Percentiles rank a stretch among this genome's conserved stretches.
phyloP scores from a whole-genome alignment of 2,329 filamentous ascomycete species.

The Colletotrichum sp. region DNA sequence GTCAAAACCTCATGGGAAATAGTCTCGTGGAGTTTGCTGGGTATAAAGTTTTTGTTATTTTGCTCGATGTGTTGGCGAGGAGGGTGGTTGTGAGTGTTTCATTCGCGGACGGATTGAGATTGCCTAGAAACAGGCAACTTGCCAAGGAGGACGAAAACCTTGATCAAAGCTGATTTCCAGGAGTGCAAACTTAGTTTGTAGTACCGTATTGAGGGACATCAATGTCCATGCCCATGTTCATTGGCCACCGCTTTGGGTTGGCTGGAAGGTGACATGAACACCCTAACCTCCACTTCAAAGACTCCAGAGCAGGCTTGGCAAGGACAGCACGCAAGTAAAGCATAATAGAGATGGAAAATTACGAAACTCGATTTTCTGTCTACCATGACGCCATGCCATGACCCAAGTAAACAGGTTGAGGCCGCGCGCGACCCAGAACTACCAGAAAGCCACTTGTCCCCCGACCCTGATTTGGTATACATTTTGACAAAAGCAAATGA shows the following conservation, averaged over 20 bases:
- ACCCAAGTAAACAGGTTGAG: neutral
- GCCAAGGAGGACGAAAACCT: neutral
- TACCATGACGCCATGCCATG: constrained; percentile 19
- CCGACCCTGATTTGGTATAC: constrained; percentile 13
- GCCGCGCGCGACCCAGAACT: neutral
- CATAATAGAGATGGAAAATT: neutral
- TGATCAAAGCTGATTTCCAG: neutral
- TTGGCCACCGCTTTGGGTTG: neutral
- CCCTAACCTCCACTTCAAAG: neutral
- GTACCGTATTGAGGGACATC: neutral
- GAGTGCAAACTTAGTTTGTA: neutral
- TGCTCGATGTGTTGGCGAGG: neutral
- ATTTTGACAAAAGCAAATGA: neutral
- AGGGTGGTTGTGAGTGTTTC: neutral
- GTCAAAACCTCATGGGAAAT: neutral
- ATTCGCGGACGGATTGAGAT: neutral
- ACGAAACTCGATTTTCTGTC: constrained; percentile 1
- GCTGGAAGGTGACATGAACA: neutral
- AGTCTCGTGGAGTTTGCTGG: neutral
- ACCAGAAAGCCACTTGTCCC: neutral
- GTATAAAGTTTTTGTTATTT: fast-evolving
- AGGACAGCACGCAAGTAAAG: neutral
- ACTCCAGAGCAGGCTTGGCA: neutral
- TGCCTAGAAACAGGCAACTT: neutral
- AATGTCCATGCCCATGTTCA: neutral